Percentiles rank a stretch among this genome's conserved stretches.
Conservation (phyloP, 2,329 filamentous ascomycete genomes). For the Paraphoma sp. region DNA sequence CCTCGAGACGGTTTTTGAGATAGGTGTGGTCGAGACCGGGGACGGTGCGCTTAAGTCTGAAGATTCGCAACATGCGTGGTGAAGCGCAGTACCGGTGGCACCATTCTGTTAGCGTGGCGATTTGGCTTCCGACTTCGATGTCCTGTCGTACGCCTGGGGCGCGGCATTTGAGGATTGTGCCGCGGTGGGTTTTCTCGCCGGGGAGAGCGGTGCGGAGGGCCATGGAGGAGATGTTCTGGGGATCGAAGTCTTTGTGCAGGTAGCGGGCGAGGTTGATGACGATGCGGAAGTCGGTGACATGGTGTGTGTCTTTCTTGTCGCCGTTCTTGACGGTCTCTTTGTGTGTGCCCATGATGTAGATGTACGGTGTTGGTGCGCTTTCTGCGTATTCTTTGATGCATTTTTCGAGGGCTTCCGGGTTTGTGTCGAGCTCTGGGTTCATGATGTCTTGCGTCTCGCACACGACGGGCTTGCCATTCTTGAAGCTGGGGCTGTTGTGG, state of each 20-base stretch:
- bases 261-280: slow-evolving; percentile 43
- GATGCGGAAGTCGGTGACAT: slow-evolving; percentile 47
- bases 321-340: slow-evolving; percentile 41
- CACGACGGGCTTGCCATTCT: slow-evolving; percentile 36
- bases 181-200: slow-evolving; percentile 68
- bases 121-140: slow-evolving; percentile 52
- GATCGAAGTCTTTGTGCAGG: slow-evolving; percentile 27
- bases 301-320: slow-evolving; percentile 45
- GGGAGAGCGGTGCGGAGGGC: slow-evolving; percentile 58
- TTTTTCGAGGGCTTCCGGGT: slow-evolving; percentile 40
- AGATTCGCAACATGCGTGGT: slow-evolving; percentile 62
- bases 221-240: slow-evolving; percentile 31
- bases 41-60: slow-evolving; percentile 54
- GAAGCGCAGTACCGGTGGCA: slow-evolving; percentile 71
- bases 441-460: slow-evolving; percentile 33
- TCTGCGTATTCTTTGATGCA: slow-evolving; percentile 33
- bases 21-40: slow-evolving; percentile 66
- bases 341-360: slow-evolving; percentile 49
- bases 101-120: slow-evolving; percentile 64
- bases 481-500: slow-evolving; percentile 30
- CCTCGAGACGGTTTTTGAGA: slow-evolving; percentile 62
- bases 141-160: slow-evolving; percentile 56
- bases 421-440: slow-evolving; percentile 40
- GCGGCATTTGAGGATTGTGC: slow-evolving; percentile 63
- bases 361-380: slow-evolving; percentile 39